Conservation (phyloP, 1,139 yeast species). For the Taphrina communis region DNA sequence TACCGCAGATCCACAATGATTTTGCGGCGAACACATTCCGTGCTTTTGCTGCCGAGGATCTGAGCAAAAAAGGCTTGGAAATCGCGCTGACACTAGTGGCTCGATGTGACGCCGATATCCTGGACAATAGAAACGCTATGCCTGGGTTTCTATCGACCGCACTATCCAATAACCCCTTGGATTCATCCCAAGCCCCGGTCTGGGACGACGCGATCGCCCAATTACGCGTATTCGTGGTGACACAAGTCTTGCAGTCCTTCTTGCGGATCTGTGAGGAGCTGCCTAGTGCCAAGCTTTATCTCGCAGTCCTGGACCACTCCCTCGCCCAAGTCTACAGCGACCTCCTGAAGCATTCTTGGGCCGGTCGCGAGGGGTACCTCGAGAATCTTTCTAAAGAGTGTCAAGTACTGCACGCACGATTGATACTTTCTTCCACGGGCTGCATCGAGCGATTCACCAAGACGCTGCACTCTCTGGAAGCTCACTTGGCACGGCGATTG, state of each 20-base stretch:
- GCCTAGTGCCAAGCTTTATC: neutral
- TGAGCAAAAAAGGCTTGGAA: constrained; percentile 2
- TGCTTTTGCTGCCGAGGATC: constrained; percentile 8
- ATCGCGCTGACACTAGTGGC: constrained; percentile 12
- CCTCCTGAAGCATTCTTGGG: constrained; percentile 11
- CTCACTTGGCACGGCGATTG: neutral
- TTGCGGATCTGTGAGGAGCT: neutral
- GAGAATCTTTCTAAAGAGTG: neutral
- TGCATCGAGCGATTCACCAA: neutral
- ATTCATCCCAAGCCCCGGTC: neutral
- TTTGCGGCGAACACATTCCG: constrained; percentile 4
- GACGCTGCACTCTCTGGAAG: neutral
- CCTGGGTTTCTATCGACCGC: neutral
- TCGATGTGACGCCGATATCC: constrained; percentile 11
- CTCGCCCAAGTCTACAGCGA: neutral
- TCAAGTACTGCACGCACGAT: neutral
- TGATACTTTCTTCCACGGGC: neutral
- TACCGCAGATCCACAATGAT: neutral
- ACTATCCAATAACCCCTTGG: constrained; percentile 5
- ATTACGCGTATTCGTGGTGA: constrained; percentile 4
- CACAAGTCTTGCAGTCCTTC: neutral
- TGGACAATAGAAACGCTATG: constrained; percentile 2
- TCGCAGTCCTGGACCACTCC: neutral
- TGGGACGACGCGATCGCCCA: constrained; percentile 5
- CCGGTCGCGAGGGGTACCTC: neutral